Evolutionary conservation across 139 green algal species (phyloP), one percentile per base, ranked within the genome.

Genomic region (Yamagishiella unicocca): DNA sequence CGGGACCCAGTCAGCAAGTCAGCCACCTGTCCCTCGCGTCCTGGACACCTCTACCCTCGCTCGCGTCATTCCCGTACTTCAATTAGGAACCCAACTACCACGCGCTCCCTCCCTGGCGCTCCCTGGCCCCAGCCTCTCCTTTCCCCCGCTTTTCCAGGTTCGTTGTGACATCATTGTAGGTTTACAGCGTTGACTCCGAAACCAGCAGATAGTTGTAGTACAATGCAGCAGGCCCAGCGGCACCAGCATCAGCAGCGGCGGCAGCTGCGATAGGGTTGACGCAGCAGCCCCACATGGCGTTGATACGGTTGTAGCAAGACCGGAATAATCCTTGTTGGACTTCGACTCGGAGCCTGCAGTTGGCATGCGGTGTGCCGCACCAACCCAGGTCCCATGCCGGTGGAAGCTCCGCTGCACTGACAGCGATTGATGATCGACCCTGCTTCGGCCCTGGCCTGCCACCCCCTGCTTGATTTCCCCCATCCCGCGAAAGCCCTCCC

Each of bases 191-290:
- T 7, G 75, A 82, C n/a, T 82, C 75, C 14, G 75, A 82, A 6
- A 82, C 50, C 14, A 82, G 50, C 4, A 82, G 35, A 31, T 82
- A 82, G 75, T 82, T 82, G 50, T 53, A 82, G n/a, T 82, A 68
- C 35, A 7, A n/a, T 21, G n/a, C 17, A 9, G 6, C 64, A 5
- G n/a, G 5, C 29, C 6, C 58, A n/a, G 19, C 24, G 64, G 40
- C 7, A 21, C n/a, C 31, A n/a, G 5, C 64, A 6, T 40, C 64
- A 4, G n/a, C 29, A 22, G 64, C 42, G 64, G 9, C 9, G 58
- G 6, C 58, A 67, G 58, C 14, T 67, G 58, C 17, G 17, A 21
- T 9, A 6, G 6, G 58, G 58, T n/a, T 9, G 22, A 67, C n/a
- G 6, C 27, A 43, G 64, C 50, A 58, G 50, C 17, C 14, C 50